Conservation (phyloP, 495 filamentous ascomycete species). For the Penicillium taxi region DNA sequence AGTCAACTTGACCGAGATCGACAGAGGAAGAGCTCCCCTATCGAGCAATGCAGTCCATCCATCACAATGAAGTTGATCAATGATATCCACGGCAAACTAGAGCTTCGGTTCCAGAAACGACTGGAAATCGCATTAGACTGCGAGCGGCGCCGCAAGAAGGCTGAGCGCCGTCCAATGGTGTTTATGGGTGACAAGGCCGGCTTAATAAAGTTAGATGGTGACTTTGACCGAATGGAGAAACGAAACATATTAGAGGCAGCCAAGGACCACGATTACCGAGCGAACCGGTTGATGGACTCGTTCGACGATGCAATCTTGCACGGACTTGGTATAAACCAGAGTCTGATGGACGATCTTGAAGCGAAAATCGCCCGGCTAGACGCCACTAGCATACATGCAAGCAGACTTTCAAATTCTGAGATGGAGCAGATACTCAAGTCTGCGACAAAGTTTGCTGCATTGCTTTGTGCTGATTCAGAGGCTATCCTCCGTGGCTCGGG, state of each 20-base stretch:
- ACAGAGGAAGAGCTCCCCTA: slow-evolving; percentile 24
- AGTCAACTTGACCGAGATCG: slow-evolving; percentile 38
- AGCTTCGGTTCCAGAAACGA: slow-evolving; percentile 43
- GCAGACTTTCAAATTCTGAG: slow-evolving; percentile 31
- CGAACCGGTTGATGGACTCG: slow-evolving; percentile 46
- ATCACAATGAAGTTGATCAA: slow-evolving; percentile 42
- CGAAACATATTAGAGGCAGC: slow-evolving; percentile 44
- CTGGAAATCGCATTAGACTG: slow-evolving; percentile 45
- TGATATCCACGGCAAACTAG: slow-evolving; percentile 39
- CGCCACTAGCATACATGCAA: slow-evolving; percentile 22
- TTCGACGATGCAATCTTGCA: slow-evolving; percentile 47
- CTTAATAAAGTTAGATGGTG: slow-evolving; percentile 42
- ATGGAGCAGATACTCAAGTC: slow-evolving; percentile 41
- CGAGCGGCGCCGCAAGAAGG: slow-evolving; percentile 45
- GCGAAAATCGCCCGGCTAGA: slow-evolving; percentile 34
- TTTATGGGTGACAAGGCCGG: slow-evolving; percentile 42
- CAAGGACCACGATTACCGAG: slow-evolving; percentile 41
- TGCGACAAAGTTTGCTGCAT: slow-evolving; percentile 31
- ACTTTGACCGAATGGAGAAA: slow-evolving; percentile 48
- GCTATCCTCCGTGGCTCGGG: slow-evolving; percentile 43
- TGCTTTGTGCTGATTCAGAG: slow-evolving; percentile 41
- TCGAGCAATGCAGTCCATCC: slow-evolving; percentile 31
- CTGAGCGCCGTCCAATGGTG: slow-evolving; percentile 43
- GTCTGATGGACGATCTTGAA: slow-evolving; percentile 42
- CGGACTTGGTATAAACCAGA: slow-evolving; percentile 46